Evolutionary conservation across 768 basidiomycete genomes (phyloP), one percentile per base, ranked within the genome.

Genomic region (Podaxis sp.): DNA sequence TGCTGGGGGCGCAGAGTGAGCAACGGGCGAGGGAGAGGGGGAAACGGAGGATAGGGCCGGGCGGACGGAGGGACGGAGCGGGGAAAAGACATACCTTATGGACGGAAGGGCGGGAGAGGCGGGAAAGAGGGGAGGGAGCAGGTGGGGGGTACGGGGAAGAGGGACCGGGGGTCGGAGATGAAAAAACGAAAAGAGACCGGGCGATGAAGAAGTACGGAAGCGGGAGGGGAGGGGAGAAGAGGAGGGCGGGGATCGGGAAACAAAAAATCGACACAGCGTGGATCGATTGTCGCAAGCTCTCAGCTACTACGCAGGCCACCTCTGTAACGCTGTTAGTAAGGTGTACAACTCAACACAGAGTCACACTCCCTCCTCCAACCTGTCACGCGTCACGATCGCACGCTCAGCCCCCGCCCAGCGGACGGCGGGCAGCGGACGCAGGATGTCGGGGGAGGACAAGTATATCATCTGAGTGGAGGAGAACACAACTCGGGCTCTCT

Each of bases 251-350:
- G 61, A 62, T 62, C 61, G 61, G 61, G 61, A 62, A 62, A 46
- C 53, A 54, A 46, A 62, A 62, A 62, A 62, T 44, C 52, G 53
- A 62, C 52, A 55, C 61, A 62, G 61, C 61, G 61, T 62, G 53
- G 53, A 62, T 62, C 61, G 61, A 62, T 62, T 62, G 61, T 62
- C 61, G 61, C 61, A 62, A 62, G 61, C 61, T 62, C 61, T 62
- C 61, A 62, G 61, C 61, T 62, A 38, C 61, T 62, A 62, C 61
- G 61, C 61, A 62, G 61, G 15, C 61, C 61, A 55, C 53, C 61
- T 42, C 61, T 62, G 61, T 62, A 62, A 62, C 61, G 61, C 61
- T 62, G 61, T 62, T 62, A 62, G 61, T 62, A 62, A 62, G 61
- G 61, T 62, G 61, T 36, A 26, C 61, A 62, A 42, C 53, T 61